Percentiles rank a stretch among this genome's conserved stretches.
These are phyloP conservation scores for Coemansia sp. DNA, from an alignment of 192 early-diverging fungal species.

Conservation along the genomic window DNA sequence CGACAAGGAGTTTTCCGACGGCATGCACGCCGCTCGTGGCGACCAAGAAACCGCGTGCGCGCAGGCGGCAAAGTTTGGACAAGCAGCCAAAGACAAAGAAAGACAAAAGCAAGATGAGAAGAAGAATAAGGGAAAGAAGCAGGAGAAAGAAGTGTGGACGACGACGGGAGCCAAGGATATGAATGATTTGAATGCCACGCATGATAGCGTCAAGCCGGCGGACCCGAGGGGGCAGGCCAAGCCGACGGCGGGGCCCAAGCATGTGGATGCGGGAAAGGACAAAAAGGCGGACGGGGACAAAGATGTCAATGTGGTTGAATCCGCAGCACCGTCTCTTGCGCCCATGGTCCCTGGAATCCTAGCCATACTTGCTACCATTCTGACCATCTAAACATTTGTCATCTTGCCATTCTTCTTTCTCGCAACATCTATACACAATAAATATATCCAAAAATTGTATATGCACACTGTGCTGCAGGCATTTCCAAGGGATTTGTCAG, in stretches of 20 bases:
- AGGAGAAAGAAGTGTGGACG: conserved; percentile 5
- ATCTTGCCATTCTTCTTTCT: background rate
- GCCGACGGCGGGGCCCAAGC: background rate
- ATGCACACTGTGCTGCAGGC: background rate
- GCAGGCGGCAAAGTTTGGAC: conserved; percentile 52
- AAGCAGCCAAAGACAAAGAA: conserved; percentile 49
- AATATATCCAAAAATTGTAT: no score
- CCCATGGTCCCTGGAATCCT: background rate
- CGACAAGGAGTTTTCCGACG: conserved; percentile 36
- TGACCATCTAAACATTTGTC: background rate
- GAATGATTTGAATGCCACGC: conserved; percentile 36
- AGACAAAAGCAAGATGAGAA: conserved; percentile 34
- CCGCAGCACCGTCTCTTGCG: background rate
- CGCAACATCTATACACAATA: no score
- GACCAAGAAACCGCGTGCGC: conserved; percentile 37
- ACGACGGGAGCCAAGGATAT: conserved; percentile 23
- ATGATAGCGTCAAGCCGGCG: background rate
- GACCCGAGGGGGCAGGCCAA: background rate
- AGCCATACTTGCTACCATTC: background rate
- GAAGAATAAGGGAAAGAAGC: conserved; percentile 30
- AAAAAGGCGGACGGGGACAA: background rate
- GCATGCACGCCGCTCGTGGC: conserved; percentile 41
- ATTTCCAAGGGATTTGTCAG: conserved; percentile 1
- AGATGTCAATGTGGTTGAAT: conserved; percentile 2
- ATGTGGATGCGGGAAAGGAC: background rate